Evolutionary conservation across 306 rosid genomes (phyloP), one percentile per base, ranked within the genome.

Genomic region (Hippophae gyantsensis): DNA sequence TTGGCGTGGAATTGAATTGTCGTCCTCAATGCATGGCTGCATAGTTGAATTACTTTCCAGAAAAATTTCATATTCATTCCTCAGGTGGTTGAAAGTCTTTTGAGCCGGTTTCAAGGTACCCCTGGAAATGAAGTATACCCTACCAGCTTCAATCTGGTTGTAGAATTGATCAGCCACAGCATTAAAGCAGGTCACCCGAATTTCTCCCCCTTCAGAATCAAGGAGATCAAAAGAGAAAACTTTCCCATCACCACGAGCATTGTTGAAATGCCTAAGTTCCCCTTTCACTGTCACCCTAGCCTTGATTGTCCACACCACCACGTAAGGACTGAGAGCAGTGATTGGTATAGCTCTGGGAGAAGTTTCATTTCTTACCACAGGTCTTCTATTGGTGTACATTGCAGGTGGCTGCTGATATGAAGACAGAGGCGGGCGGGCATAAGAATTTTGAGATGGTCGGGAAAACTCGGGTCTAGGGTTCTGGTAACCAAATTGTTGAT

Each of bases 201-300:
- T 92, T 80, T 87, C 90, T 61, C 96, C 99, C 67, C 82, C 78
- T 6, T 71, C 73, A 50, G 90, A 75, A 75, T 88, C 96, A 67
- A 88, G 81, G 65, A 92, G 93, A 70, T 92, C 96, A 76, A 92
- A 92, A 67, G 81, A 81, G 72, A 92, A 92, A 12, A 92, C 96
- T 78, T 85, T 92, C 32, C 98, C 98, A 3, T 79, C 96, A 48
- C 96, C 98, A 43, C 86, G 82, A 40, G 86, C 67, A 85, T 87
- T 92, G 64, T 38, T 69, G 58, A 79, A 87, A 74, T 52, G 72
- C 72, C 80, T 85, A 56, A 87, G 93, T 63, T 84, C 92, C 76
- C 77, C 81, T 76, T 87, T 92, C 51, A 86, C 76, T 3, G 98
- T 85, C 57, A 92, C 98, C 72, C 98, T 82, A 53, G 84, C 96